phyloP scores from a whole-genome alignment of 768 basidiomycete species.

The Trametes coccinea region DNA sequence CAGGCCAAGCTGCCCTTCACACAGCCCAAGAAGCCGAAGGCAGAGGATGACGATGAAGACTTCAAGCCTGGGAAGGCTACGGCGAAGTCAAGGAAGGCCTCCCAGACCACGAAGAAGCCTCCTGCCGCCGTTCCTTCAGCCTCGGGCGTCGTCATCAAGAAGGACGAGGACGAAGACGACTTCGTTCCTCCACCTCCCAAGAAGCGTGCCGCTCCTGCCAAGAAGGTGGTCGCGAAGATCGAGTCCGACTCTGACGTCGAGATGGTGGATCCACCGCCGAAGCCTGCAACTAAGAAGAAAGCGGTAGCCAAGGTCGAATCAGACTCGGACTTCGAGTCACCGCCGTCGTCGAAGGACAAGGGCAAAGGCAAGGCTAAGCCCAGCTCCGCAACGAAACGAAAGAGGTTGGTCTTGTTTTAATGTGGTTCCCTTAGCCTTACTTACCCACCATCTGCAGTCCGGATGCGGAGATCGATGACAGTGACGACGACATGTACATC shows the following conservation, averaged over 20 bases:
- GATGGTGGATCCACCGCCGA: constrained; percentile 38
- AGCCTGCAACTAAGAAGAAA: constrained; percentile 41
- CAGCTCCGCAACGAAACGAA: constrained; percentile 52
- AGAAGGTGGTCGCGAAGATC: constrained; percentile 46
- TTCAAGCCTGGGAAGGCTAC: constrained; percentile 54
- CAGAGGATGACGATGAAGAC: constrained; percentile 49
- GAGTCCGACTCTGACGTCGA: constrained; percentile 50
- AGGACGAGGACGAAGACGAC: constrained; percentile 47
- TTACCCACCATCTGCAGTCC: constrained; percentile 28
- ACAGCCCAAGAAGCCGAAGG: constrained; percentile 42
- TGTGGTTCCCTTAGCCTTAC: neutral
- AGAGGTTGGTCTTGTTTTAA: constrained; percentile 50
- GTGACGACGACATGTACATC: constrained; percentile 38
- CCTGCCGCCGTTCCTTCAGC: constrained; percentile 38
- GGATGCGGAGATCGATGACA: constrained; percentile 41
- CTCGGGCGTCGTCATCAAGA: constrained; percentile 48
- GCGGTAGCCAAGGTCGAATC: constrained; percentile 36
- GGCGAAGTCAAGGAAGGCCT: constrained; percentile 36
- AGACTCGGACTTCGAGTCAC: constrained; percentile 45
- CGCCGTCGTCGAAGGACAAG: constrained; percentile 32
- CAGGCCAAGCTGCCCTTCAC: constrained; percentile 55
- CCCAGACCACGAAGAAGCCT: constrained; percentile 35
- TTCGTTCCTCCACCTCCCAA: constrained; percentile 30
- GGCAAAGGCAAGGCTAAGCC: constrained; percentile 49
- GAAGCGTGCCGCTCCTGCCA: constrained; percentile 41